Evolutionary conservation across 2,329 filamentous ascomycete species (phyloP), one percentile per base, ranked within the genome.

Genomic region (Berkeleyomyces basicola): DNA sequence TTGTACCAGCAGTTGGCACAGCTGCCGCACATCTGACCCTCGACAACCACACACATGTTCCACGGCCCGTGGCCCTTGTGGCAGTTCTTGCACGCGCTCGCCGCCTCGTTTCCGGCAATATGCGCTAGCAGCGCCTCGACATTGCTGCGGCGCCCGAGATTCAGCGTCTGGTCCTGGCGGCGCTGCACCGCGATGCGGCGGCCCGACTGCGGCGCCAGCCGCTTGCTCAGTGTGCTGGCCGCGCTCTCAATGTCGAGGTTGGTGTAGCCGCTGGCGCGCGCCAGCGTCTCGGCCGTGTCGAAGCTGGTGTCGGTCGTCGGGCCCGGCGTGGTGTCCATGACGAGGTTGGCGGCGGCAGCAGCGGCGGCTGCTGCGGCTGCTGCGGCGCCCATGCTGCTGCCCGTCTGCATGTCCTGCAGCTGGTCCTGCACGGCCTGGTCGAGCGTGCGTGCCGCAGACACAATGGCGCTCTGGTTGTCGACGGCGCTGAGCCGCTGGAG

Each of bases 1-100:
- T 84, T 84, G 70, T 80, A 83, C 81, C 81, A 83, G 69, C 81
- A 84, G 68, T 84, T 84, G 63, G 80, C 77, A 66, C 81, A 84
- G 67, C 79, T 82, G 7, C 81, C 81, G 64, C 79, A 82, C 78
- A 83, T 80, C 68, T 82, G 78, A 1, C 81, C 80, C 58, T 78
- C 77, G 31, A 81, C 78, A n/a, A 82, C 72, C n/a, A 84, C 75
- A 66, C 81, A 84, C 14, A 74, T 74, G 0, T 74, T 79, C 80
- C 80, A 84, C 0, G 81, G 81, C 0, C 81, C 81, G 65, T 82
- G 79, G 3, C 79, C 79, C 68, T 82, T 83, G 70, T 78, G 75
- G 69, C 81, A 84, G 70, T 81, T 82, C 70, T 81, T 81, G 70
- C 81, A 84, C 0, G 78, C 73, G n/a, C 74, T 72, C 0, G 73